These are phyloP conservation scores for Saxophila tyrrhenica DNA, from an alignment of 495 filamentous ascomycete genomes.

Conservation along the genomic window DNA sequence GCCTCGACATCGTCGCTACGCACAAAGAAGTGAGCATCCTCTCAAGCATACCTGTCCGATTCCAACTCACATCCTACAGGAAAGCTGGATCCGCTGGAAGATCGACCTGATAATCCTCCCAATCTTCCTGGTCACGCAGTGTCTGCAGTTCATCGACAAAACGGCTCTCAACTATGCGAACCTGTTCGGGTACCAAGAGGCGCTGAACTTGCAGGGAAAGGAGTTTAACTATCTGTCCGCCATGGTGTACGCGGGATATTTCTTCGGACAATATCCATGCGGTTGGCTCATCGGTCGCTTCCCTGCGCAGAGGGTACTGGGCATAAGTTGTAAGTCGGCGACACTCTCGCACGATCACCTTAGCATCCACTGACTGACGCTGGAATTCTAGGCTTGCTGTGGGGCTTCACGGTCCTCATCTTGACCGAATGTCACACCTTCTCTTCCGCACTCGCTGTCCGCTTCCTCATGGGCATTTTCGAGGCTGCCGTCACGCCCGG, in stretches of 20 bases:
- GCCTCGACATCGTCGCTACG: not conserved
- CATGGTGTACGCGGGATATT: slow-evolving; percentile 18
- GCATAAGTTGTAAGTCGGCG: not conserved
- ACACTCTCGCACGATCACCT: too few relatives aligned
- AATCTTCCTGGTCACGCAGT: slow-evolving; percentile 26
- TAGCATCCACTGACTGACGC: too few relatives aligned
- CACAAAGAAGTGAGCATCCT: too few relatives aligned
- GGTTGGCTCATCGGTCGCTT: not conserved
- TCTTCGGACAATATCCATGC: not conserved
- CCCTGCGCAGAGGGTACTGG: not conserved
- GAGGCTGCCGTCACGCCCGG: slow-evolving; percentile 35
- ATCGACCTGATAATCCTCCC: not conserved
- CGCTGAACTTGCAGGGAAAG: slow-evolving; percentile 32
- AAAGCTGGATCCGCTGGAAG: not conserved
- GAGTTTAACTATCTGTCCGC: slow-evolving; percentile 42
- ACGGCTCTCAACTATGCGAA: slow-evolving; percentile 42
- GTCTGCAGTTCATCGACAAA: slow-evolving; percentile 47
- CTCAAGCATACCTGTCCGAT: too few relatives aligned
- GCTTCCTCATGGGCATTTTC: slow-evolving; percentile 38
- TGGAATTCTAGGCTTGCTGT: too few relatives aligned
- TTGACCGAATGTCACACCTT: slow-evolving; percentile 3
- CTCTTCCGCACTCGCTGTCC: slow-evolving; percentile 26
- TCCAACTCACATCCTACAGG: too few relatives aligned
- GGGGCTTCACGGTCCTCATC: not conserved
- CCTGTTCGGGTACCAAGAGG: slow-evolving; percentile 36